Percentiles rank a stretch among this genome's conserved stretches.
Conservation (phyloP, 768 basidiomycete genomes). For the Tulasnella sp. region DNA sequence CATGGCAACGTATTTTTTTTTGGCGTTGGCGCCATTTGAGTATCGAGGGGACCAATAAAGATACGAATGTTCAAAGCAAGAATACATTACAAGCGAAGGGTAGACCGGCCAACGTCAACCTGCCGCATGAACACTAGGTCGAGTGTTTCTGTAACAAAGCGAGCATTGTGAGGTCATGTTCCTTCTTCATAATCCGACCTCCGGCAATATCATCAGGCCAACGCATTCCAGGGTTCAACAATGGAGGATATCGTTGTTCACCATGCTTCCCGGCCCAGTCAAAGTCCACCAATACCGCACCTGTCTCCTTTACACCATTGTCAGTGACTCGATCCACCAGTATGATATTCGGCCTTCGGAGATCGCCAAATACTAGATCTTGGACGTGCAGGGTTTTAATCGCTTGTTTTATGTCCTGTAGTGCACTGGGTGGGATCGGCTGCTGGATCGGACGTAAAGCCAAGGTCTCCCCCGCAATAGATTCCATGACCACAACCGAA, state of each 20-base stretch:
- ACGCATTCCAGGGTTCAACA: conserved; percentile 20
- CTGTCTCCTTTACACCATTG: background rate
- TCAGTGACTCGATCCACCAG: background rate
- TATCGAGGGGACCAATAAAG: too few species aligned
- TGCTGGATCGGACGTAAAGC: too few species aligned
- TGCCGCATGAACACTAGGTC: too few species aligned
- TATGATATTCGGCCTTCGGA: too few species aligned
- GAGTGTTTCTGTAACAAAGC: conserved; percentile 1
- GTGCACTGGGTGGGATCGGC: background rate
- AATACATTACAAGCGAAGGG: too few species aligned
- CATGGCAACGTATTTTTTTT: too few species aligned
- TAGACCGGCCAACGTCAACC: too few species aligned
- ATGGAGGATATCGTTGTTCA: conserved; percentile 21
- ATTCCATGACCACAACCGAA: background rate
- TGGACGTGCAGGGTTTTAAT: background rate
- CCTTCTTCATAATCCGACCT: conserved; percentile 19
- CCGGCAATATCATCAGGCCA: conserved; percentile 22
- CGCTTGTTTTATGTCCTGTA: background rate
- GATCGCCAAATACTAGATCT: conserved; percentile 2
- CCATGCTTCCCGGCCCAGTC: conserved; percentile 24
- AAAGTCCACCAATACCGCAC: conserved; percentile 24
- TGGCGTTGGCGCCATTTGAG: too few species aligned
- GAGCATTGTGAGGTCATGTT: conserved; percentile 26
- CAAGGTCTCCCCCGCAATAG: background rate
- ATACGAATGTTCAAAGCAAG: too few species aligned